These are phyloP conservation scores for Lipomyces sp. DNA, from an alignment of 805 yeast species.

Conservation along the genomic window DNA sequence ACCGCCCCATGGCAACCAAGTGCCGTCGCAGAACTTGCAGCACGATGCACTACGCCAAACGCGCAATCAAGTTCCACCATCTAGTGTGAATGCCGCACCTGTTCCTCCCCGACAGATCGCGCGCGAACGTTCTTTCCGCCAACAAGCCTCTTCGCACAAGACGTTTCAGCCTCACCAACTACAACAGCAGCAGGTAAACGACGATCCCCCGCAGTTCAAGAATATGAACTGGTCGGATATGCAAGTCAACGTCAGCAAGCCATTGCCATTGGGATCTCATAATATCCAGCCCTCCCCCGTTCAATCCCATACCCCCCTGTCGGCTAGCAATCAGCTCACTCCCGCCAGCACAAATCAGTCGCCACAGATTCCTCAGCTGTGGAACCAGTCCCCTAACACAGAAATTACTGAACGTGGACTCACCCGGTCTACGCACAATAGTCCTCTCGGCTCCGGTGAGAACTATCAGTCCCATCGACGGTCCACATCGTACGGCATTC, in stretches of 20 bases:
- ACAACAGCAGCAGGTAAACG: not conserved
- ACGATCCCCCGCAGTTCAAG: constrained; percentile 1
- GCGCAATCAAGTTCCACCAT: no score
- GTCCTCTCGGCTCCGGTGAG: no score
- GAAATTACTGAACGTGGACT: no score
- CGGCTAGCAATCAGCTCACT: not conserved
- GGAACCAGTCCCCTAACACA: constrained; percentile 1
- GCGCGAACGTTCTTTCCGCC: no score
- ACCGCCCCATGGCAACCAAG: not conserved
- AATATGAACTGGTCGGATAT: constrained; percentile 10
- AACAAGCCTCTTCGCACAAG: no score
- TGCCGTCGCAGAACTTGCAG: not conserved
- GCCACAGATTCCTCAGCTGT: constrained; percentile 4
- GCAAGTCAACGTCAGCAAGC: constrained; percentile 1
- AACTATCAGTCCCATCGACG: no score
- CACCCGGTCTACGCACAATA: not conserved
- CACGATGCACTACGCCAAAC: no score
- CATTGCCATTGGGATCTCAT: not conserved
- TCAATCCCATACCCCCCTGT: not conserved
- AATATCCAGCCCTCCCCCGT: not conserved
- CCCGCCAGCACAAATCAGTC: constrained; percentile 11
- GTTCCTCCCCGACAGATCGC: no score
- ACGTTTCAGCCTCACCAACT: not conserved
- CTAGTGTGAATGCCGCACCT: no score
- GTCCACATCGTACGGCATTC: no score